phyloP scores from a whole-genome alignment of 2,329 filamentous ascomycete species.

The Arthrinium puccinioides region DNA sequence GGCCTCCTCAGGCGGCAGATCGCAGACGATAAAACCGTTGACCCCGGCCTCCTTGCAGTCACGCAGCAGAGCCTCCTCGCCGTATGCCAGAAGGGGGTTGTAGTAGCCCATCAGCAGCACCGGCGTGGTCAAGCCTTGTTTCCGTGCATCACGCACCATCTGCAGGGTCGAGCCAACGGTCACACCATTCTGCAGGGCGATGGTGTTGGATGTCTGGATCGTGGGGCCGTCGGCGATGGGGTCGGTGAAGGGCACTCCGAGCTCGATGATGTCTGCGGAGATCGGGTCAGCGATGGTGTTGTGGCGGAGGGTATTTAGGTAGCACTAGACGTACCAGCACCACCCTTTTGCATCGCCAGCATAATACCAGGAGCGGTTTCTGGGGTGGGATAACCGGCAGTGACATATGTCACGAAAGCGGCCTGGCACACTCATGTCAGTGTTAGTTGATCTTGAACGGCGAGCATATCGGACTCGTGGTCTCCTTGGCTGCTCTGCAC shows the following conservation, averaged over 20 bases:
- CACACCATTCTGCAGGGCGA: conserved; percentile 82
- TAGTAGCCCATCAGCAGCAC: conserved; percentile 98
- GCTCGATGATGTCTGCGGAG: conserved; percentile 78
- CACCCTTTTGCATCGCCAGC: conserved; percentile 85
- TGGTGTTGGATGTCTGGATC: conserved; percentile 91
- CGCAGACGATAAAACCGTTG: conserved; percentile 95
- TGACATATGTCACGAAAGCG: conserved; percentile 93
- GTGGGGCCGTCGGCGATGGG: conserved; percentile 96
- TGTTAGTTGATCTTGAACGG: conserved; percentile 1
- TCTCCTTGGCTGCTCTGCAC: too few species aligned
- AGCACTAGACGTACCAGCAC: conserved; percentile 62
- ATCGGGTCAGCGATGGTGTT: background rate
- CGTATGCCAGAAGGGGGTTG: conserved; percentile 90
- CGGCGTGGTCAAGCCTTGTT: conserved; percentile 69
- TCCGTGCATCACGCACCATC: conserved; percentile 76
- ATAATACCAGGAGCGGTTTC: conserved; percentile 78
- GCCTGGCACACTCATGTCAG: conserved; percentile 38
- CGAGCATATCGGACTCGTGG: conserved; percentile 1
- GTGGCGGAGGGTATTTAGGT: background rate
- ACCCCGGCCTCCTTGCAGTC: conserved; percentile 80
- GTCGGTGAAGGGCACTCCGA: conserved; percentile 94
- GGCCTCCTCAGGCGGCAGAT: conserved; percentile 92
- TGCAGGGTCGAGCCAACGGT: conserved; percentile 72
- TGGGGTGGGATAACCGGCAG: conserved; percentile 82
- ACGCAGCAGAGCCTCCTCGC: conserved; percentile 79